Conservation (phyloP, 345 rosid species). For the Aegle marmelos region DNA sequence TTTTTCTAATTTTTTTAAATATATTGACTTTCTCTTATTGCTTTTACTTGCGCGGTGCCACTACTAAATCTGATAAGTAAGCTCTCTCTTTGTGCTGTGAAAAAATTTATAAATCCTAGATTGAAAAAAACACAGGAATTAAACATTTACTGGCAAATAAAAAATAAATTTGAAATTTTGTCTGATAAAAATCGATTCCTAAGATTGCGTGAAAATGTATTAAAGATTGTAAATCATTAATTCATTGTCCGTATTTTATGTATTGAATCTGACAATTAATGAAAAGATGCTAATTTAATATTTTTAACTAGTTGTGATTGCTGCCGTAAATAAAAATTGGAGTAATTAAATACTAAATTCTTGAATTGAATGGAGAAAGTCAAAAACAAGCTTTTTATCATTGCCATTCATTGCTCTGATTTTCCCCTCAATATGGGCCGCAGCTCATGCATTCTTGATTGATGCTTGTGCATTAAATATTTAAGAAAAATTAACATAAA, state of each 20-base stretch:
- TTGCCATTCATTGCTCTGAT: neutral
- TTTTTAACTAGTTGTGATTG: neutral
- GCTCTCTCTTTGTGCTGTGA: no score
- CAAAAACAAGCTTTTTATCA: neutral
- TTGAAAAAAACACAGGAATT: no score
- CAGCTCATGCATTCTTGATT: neutral
- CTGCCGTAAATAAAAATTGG: neutral
- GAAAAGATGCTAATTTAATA: neutral
- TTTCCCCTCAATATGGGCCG: neutral
- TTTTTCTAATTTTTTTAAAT: neutral
- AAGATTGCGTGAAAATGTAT: neutral
- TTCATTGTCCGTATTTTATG: neutral
- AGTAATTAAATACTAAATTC: neutral
- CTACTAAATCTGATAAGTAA: neutral
- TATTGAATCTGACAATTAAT: neutral
- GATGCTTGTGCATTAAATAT: neutral
- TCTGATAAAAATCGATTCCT: neutral
- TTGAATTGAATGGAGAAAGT: neutral
- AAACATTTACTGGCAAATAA: neutral
- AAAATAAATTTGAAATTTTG: neutral
- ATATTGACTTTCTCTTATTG: neutral
- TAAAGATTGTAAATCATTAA: no score
- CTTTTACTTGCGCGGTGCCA: neutral
- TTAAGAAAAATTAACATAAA: neutral
- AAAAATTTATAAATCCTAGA: no score